These are phyloP conservation scores for Pythium guiyangense DNA, from an alignment of 352 stramenopile species.

Conservation along the genomic window DNA sequence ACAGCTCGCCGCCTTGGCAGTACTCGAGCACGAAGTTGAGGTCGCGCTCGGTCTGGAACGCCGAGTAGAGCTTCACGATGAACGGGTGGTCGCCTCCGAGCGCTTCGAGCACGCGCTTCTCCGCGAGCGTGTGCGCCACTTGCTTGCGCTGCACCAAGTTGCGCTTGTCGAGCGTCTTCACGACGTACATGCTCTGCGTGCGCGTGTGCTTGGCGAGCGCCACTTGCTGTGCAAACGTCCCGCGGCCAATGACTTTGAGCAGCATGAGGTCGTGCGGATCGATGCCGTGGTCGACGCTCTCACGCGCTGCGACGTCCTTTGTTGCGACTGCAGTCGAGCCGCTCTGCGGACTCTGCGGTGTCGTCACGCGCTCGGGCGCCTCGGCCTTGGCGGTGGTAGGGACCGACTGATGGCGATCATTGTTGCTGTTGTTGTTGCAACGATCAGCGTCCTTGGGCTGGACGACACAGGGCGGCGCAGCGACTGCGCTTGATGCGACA, in stretches of 20 bases:
- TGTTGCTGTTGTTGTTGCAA: constrained; percentile 1
- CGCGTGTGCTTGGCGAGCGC: constrained; percentile 53
- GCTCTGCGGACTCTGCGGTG: neutral
- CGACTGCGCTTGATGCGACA: neutral
- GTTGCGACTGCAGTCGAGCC: neutral
- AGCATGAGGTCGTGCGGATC: constrained; percentile 68
- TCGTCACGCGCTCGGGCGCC: too few relatives aligned
- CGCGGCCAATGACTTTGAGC: constrained; percentile 82
- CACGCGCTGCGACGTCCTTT: neutral
- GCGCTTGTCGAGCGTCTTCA: constrained; percentile 83
- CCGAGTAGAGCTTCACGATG: constrained; percentile 67
- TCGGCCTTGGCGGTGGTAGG: neutral
- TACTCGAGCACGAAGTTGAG: constrained; percentile 85
- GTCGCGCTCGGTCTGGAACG: constrained; percentile 73
- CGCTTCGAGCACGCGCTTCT: constrained; percentile 72
- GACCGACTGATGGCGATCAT: neutral
- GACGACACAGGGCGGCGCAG: neutral
- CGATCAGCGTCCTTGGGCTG: neutral
- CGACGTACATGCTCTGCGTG: constrained; percentile 58
- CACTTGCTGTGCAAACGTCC: constrained; percentile 81
- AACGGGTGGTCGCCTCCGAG: constrained; percentile 60
- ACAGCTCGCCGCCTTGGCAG: constrained; percentile 80
- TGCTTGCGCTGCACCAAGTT: constrained; percentile 72
- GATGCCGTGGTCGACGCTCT: constrained; percentile 16
- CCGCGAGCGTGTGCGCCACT: constrained; percentile 69